Evolutionary conservation across 2,329 filamentous ascomycete genomes (phyloP).

Genomic region (Chaetomium globosum): DNA sequence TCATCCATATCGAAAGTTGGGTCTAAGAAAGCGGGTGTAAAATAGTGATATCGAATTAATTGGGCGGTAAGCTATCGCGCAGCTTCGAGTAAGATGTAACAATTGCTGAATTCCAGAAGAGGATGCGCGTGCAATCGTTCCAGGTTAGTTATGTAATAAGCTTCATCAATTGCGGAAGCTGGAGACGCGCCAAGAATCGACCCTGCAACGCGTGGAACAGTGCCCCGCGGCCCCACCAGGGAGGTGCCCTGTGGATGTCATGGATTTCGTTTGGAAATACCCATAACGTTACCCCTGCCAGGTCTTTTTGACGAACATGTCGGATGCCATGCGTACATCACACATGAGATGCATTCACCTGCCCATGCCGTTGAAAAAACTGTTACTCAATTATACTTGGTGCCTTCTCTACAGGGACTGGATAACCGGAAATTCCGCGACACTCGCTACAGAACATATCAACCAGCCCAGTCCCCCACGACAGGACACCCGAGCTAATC

Average conservation of each 20-base stretch:
- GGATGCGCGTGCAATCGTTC: background rate
- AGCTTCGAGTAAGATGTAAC: background rate
- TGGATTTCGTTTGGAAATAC: no score
- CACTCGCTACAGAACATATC: background rate
- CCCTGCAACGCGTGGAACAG: background rate
- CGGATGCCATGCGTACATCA: no score
- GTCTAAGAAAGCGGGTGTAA: background rate
- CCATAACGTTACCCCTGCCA: no score
- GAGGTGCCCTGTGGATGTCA: no score
- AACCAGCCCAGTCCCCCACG: background rate
- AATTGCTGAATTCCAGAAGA: background rate
- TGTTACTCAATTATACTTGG: conserved; percentile 17
- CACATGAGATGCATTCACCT: no score
- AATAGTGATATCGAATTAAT: background rate
- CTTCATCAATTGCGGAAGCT: background rate
- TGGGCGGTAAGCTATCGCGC: background rate
- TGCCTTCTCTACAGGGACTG: background rate
- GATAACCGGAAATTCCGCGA: background rate
- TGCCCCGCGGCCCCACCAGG: conserved; percentile 1
- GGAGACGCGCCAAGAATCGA: conserved; percentile 11
- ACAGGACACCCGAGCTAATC: conserved; percentile 4
- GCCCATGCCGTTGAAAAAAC: background rate
- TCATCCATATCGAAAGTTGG: conserved; percentile 37
- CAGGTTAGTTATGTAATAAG: background rate
- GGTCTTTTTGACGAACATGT: no score